phyloP scores from a whole-genome alignment of 1,284 basidiomycete genomes.

The Quambalaria eucalypti region DNA sequence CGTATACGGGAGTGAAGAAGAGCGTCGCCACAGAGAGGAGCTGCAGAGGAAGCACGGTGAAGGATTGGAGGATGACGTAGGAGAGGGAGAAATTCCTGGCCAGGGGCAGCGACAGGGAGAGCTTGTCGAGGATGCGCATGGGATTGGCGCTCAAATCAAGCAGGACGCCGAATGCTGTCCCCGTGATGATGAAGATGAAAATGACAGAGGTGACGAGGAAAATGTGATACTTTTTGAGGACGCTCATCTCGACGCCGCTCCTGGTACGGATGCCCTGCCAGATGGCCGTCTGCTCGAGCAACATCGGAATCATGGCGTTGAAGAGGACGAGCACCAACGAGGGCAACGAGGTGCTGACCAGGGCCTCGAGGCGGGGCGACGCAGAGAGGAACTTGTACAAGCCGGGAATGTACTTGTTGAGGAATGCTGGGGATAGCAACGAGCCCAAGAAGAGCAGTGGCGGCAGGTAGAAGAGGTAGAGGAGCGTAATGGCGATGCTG shows the following conservation, averaged over 20 bases:
- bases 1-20: constrained; percentile 21
- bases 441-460: constrained; percentile 59
- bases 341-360: constrained; percentile 87
- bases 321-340: constrained; percentile 78
- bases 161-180: constrained; percentile 73
- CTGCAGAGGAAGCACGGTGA: constrained; percentile 90
- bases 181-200: constrained; percentile 85
- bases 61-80: constrained; percentile 84
- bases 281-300: constrained; percentile 76
- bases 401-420: constrained; percentile 80
- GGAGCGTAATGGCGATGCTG: constrained; percentile 57
- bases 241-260: constrained; percentile 84
- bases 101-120: constrained; percentile 30
- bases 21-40: constrained; percentile 51
- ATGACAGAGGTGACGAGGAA: constrained; percentile 90
- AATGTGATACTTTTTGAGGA: constrained; percentile 72
- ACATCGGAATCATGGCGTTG: constrained; percentile 79
- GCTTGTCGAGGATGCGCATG: constrained; percentile 40
- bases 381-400: constrained; percentile 64
- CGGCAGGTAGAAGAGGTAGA: constrained; percentile 52
- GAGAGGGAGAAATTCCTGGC: constrained; percentile 82
- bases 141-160: constrained; percentile 41
- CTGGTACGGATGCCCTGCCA: constrained; percentile 77
- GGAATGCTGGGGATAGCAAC: constrained; percentile 79
- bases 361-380: constrained; percentile 67